Evolutionary conservation across 495 filamentous ascomycete genomes (phyloP), one percentile per base, ranked within the genome.

Genomic region (Apodospora peruviana): DNA sequence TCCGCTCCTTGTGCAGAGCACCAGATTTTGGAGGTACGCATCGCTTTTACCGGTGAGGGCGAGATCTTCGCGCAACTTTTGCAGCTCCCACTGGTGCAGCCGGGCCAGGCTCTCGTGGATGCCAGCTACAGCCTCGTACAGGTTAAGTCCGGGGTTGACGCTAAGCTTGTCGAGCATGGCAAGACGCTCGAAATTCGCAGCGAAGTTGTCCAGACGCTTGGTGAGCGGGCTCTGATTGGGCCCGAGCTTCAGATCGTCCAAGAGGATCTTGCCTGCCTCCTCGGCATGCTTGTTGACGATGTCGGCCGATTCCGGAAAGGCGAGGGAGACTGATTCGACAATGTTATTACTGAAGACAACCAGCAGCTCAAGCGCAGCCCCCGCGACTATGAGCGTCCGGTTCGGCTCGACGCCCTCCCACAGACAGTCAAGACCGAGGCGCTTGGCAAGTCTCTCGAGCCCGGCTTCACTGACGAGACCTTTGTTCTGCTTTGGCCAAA

Each of bases 101-200:
- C 66, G 77, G 18, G 68, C 62, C 23, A 91, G 64, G 51, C 83
- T 86, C 41, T 73, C 74, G 61, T 83, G 85, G 4, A 98, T 73
- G 5, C 90, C 90, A 24, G 86, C 86, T 14, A 96, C 75, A 5
- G 90, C 93, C 65, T 93, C 88, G 60, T 90, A 89, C 64, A 93
- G 90, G 55, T 91, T 93, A 9, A 96, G 73, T 18, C 80, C 80
- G 25, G 83, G 84, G 5, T 70, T 70, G 18, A 74, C 67, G 63
- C 91, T 91, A 51, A 96, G 74, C 55, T 81, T 84, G 61, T 98
- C 93, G 52, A 94, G 72, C 7, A 72, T 76, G 2, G 87, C 85
- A 36, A 97, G 70, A 52, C 85, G 79, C 57, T 88, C 84, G 39
- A 98, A 69, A 65, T 96, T 96, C 36, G 73, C 77, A 17, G 86